Conservation (phyloP, 148 eudicot species). For the Nyssa sinensis region DNA sequence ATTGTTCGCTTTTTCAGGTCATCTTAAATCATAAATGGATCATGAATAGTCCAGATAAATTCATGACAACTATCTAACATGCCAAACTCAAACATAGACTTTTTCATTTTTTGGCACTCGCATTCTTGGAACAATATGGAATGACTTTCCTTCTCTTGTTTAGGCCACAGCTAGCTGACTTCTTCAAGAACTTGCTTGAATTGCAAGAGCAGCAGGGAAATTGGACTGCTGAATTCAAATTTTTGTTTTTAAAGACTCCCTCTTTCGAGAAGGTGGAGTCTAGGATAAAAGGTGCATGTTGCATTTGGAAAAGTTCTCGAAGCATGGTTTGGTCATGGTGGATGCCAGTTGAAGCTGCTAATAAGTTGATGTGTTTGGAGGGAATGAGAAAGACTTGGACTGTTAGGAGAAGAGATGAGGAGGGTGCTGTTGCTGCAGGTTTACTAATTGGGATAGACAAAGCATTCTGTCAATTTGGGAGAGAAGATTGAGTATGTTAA, state of each 20-base stretch:
- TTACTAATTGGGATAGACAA: too few species aligned
- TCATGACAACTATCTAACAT: too few species aligned
- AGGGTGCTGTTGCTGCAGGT: too few species aligned
- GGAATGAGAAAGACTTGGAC: too few species aligned
- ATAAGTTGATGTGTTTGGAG: neutral
- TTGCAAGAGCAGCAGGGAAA: slow-evolving; percentile 21
- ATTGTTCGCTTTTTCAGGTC: too few species aligned
- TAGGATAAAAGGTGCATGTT: slow-evolving; percentile 64
- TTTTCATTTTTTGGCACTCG: slow-evolving; percentile 29
- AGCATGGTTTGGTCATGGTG: slow-evolving; percentile 25
- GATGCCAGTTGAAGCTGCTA: slow-evolving; percentile 26
- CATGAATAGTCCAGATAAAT: too few species aligned
- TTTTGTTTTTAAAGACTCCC: slow-evolving; percentile 35
- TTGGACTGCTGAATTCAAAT: slow-evolving; percentile 3
- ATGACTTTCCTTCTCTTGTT: slow-evolving; percentile 16
- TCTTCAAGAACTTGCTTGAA: slow-evolving; percentile 20
- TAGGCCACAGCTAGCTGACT: slow-evolving; percentile 13
- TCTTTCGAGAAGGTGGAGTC: slow-evolving; percentile 56
- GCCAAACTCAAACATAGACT: neutral
- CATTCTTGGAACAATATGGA: slow-evolving; percentile 33
- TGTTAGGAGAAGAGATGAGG: neutral
- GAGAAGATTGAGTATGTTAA: too few species aligned
- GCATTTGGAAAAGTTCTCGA: slow-evolving; percentile 48
- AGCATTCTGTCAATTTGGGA: too few species aligned
- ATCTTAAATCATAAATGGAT: too few species aligned